phyloP scores from a whole-genome alignment of 2,329 filamentous ascomycete species.

The Ophiostoma quercus region DNA sequence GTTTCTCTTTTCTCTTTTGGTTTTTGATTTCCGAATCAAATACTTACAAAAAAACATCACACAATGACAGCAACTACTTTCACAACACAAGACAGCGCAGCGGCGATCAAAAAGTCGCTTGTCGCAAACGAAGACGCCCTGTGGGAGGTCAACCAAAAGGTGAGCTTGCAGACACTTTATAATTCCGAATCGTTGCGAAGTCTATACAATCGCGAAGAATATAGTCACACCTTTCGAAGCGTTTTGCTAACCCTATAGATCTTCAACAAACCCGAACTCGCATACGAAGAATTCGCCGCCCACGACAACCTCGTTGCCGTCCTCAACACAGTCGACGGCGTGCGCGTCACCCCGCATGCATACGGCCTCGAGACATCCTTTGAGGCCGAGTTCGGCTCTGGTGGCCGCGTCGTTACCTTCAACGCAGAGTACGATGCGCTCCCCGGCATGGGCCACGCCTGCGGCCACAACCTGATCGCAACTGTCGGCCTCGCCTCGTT shows the following conservation, averaged over 20 bases:
- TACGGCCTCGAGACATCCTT: conserved; percentile 50
- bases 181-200: neutral
- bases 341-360: conserved; percentile 42
- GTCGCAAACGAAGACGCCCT: conserved; percentile 14
- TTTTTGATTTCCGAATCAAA: neutral
- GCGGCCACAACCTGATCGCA: conserved; percentile 42
- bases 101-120: conserved; percentile 18
- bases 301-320: conserved; percentile 45
- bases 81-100: neutral
- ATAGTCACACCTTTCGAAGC: neutral
- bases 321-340: conserved; percentile 39
- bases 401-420: conserved; percentile 26
- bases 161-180: neutral
- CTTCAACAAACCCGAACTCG: conserved; percentile 46
- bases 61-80: conserved; percentile 16
- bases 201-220: neutral
- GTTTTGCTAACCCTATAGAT: conserved; percentile 26
- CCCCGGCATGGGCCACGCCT: conserved; percentile 38
- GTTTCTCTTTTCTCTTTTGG: neutral
- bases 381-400: conserved; percentile 33
- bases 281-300: conserved; percentile 46
- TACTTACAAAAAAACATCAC: neutral
- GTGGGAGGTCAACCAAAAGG: conserved; percentile 23
- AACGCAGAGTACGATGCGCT: conserved; percentile 31
- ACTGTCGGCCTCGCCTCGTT: conserved; percentile 36